Evolutionary conservation across 371 early-diverging fungal genomes (phyloP), one percentile per base, ranked within the genome.

Genomic region (Thermomucor indicae-seudaticae): DNA sequence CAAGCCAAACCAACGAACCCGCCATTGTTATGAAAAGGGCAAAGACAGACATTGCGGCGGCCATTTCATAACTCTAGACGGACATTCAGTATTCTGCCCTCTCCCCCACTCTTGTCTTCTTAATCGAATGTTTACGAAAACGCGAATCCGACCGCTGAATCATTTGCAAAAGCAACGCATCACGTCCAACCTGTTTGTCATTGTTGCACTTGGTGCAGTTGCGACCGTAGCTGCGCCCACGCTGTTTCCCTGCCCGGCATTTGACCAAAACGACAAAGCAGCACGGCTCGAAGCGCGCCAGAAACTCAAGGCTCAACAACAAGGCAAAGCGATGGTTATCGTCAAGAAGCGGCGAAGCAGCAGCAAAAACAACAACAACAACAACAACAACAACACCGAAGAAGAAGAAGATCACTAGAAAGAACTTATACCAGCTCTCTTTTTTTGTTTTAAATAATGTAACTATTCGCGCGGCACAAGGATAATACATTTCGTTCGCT

Each of bases 161-260:
- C 68, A 75, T 37, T 58, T 69, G n/a, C 76, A 76, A 58, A 57
- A 60, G 16, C 76, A 76, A 49, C 70, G 70, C 16, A 66, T 76
- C 11, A 76, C 72, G 20, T 63, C 63, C 43, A 69, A 72, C 46
- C 44, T 76, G 6, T 76, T 76, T 53, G 62, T 72, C 27, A 53
- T 64, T 8, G 76, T 76, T 23, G 76, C 76, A 5, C 43, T 66
- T 7, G 72, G 72, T 17, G 76, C 79, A 2, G 60, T 70, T 1
- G 57, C 71, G 20, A 67, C 70, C 24, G 73, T 78, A 19, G 67
- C 78, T 19, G 64, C 64, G 20, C 67, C 76, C 4, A 62, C 72
- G 8, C 40, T 67, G 31, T 66, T 75, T 47, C 70, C 77, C 3
- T 76, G 76, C 47, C 76, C 76, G 44, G 76, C 76, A 23, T 76